These are phyloP conservation scores for Rhodomyrtus tomentosa DNA, from an alignment of 345 rosid genomes.

Conservation along the genomic window DNA sequence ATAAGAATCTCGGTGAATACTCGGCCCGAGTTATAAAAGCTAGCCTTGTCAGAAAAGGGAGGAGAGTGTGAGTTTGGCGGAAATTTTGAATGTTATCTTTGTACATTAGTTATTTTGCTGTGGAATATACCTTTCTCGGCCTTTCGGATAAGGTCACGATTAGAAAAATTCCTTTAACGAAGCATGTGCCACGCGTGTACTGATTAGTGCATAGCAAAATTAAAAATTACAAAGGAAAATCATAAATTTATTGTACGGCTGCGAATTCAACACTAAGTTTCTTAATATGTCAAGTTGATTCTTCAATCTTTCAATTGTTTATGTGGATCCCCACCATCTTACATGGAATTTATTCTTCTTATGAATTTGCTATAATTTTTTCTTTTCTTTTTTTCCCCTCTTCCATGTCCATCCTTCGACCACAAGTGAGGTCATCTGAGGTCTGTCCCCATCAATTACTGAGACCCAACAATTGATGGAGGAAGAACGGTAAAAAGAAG, in stretches of 20 bases:
- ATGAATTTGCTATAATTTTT: no score
- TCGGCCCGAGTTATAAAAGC: not conserved
- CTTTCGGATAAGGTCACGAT: no score
- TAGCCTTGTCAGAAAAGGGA: not conserved
- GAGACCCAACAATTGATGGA: not conserved
- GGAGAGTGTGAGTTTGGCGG: not conserved
- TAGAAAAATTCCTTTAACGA: no score
- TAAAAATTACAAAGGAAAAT: not conserved
- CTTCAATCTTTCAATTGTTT: rapidly evolving
- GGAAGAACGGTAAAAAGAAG: not conserved
- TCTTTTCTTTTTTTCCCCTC: not conserved
- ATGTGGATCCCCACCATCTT: no score
- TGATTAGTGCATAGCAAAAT: not conserved
- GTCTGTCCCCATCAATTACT: no score
- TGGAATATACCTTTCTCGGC: no score
- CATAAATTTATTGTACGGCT: not conserved
- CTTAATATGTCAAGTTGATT: not conserved
- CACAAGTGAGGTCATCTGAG: no score
- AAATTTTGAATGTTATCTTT: not conserved
- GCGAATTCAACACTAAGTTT: rapidly evolving
- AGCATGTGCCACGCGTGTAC: no score
- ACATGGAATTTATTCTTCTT: no score
- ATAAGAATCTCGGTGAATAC: not conserved
- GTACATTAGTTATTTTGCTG: not conserved
- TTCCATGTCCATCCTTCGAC: not conserved